These are phyloP conservation scores for Backusella circina DNA, from an alignment of 192 early-diverging fungal species.

Conservation along the genomic window DNA sequence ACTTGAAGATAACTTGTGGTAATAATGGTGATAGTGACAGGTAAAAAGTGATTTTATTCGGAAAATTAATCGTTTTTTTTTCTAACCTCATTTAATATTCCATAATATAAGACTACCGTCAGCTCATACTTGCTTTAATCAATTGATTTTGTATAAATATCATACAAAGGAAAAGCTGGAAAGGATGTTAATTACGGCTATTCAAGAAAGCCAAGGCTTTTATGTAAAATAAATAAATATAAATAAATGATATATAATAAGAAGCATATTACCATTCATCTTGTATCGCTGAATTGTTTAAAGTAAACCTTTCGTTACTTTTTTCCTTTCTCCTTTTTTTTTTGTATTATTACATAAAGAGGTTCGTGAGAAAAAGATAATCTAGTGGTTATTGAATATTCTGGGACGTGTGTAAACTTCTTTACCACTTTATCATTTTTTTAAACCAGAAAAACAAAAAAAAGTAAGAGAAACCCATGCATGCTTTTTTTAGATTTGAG, in stretches of 20 bases:
- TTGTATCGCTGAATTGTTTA: neutral
- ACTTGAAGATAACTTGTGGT: slow-evolving; percentile 69
- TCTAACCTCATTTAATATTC: slow-evolving; percentile 20
- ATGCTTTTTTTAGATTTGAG: neutral
- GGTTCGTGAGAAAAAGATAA: neutral
- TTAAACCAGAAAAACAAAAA: neutral
- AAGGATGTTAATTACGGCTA: slow-evolving; percentile 66
- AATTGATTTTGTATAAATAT: slow-evolving; percentile 82
- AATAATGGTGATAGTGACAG: slow-evolving; percentile 42
- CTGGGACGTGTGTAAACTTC: too few species aligned
- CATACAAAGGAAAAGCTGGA: slow-evolving; percentile 59
- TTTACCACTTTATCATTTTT: neutral
- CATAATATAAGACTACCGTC: slow-evolving; percentile 64
- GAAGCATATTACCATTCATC: too few species aligned
- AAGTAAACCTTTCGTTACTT: too few species aligned
- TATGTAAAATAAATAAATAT: slow-evolving; percentile 52
- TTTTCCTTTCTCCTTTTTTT: neutral
- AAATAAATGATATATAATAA: neutral
- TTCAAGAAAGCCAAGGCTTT: slow-evolving; percentile 79
- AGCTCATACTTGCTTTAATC: slow-evolving; percentile 96
- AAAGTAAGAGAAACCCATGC: slow-evolving; percentile 1
- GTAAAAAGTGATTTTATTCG: neutral
- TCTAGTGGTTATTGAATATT: neutral
- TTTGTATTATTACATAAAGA: neutral
- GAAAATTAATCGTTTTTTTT: neutral